Conservation (phyloP, 345 rosid genomes). For the Eucalyptus albens region DNA sequence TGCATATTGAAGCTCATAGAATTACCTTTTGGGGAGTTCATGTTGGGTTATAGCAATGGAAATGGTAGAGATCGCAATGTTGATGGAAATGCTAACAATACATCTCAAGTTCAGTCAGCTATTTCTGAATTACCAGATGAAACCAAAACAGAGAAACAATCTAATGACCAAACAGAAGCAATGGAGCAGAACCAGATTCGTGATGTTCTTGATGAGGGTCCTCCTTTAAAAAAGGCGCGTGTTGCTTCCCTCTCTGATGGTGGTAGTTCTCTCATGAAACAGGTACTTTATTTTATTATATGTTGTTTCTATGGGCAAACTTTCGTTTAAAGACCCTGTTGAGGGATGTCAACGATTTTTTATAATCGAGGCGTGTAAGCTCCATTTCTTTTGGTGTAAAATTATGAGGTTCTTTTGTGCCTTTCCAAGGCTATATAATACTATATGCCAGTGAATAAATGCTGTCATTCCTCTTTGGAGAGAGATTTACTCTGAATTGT, state of each 20-base stretch:
- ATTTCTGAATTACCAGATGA: constrained; percentile 14
- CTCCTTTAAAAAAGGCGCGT: constrained; percentile 44
- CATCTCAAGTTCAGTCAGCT: constrained; percentile 9
- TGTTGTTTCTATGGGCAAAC: background rate
- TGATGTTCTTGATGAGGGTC: constrained; percentile 25
- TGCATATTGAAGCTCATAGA: constrained; percentile 84
- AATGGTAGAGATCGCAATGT: constrained; percentile 10
- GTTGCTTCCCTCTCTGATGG: constrained; percentile 23
- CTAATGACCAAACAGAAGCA: constrained; percentile 9
- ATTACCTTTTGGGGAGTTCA: constrained; percentile 76
- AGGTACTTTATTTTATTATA: constrained; percentile 25
- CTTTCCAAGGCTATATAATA: background rate
- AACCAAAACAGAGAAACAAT: constrained; percentile 14
- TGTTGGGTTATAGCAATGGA: constrained; percentile 29
- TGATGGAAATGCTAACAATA: background rate
- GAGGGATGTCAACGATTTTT: background rate
- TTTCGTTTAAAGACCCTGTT: background rate
- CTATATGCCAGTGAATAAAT: background rate
- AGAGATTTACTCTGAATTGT: background rate
- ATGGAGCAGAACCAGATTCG: constrained; percentile 29
- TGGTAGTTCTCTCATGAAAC: constrained; percentile 61
- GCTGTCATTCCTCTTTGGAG: background rate
- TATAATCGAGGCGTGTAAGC: background rate
- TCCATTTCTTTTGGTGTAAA: background rate
- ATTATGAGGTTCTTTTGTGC: background rate